Evolutionary conservation across 2,329 filamentous ascomycete genomes (phyloP).

Genomic region (Apiospora marii): DNA sequence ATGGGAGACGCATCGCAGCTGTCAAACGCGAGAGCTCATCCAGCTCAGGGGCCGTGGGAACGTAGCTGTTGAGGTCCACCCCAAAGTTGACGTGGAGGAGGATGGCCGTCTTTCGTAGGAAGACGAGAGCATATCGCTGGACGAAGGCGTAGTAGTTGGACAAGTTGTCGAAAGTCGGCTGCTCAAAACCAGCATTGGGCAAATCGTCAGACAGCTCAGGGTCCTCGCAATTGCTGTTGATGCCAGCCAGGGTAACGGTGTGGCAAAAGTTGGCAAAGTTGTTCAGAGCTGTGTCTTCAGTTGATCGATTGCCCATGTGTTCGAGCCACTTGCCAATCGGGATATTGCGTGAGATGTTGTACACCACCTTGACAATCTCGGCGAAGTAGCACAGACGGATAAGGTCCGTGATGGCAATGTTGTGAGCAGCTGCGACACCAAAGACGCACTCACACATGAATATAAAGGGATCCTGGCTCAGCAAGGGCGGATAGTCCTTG

Average conservation of each 20-base stretch:
- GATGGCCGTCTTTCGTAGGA: conserved; percentile 84
- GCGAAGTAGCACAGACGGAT: conserved; percentile 88
- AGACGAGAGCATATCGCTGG: conserved; percentile 86
- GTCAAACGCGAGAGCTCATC: conserved; percentile 86
- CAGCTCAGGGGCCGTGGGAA: conserved; percentile 68
- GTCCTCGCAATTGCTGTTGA: conserved; percentile 50
- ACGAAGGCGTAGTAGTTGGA: conserved; percentile 67
- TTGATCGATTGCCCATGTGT: conserved; percentile 51
- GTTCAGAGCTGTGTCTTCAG: conserved; percentile 55
- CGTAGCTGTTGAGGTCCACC: conserved; percentile 81
- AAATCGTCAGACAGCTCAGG: conserved; percentile 43
- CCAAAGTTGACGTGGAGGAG: conserved; percentile 89
- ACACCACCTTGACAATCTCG: conserved; percentile 85
- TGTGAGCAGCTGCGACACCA: conserved; percentile 71
- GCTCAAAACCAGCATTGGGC: conserved; percentile 59
- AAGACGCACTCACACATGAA: conserved; percentile 84
- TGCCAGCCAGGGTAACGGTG: conserved; percentile 53
- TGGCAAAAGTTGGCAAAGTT: conserved; percentile 66
- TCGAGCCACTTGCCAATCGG: conserved; percentile 58
- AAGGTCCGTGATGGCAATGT: conserved; percentile 79
- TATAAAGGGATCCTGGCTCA: conserved; percentile 76
- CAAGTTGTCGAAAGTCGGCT: conserved; percentile 61
- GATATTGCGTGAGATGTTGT: conserved; percentile 64
- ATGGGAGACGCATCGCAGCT: conserved; percentile 76
- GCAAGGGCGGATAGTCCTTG: conserved; percentile 62